Evolutionary conservation across 352 stramenopile species (phyloP), one percentile per base, ranked within the genome.

Genomic region (Phytophthora hybrid): DNA sequence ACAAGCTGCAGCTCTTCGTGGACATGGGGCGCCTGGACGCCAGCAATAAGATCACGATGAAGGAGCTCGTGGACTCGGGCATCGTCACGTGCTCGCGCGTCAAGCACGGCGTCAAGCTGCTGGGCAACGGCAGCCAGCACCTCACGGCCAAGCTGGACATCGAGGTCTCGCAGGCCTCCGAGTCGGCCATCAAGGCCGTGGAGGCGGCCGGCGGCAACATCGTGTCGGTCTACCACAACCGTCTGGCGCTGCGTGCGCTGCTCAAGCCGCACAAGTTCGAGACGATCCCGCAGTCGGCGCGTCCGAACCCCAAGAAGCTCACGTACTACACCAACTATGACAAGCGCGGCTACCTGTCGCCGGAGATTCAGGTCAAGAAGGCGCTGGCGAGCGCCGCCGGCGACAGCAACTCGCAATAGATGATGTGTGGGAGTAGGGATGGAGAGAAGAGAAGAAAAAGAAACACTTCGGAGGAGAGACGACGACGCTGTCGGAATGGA

Each of bases 181-280:
- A 51, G 44, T 81, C 68, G 37, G 98, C 98, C n/a, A 99, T 99
- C 74, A 81, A 95, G 53, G 96, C 97, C 44, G 84, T 99, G 18
- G 98, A 99, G 76, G 82, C 76, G 4, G 88, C 82, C 9, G 98
- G 98, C 54, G 98, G 98, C 53, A 98, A 85, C 73, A 96, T 99
- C 65, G 97, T 88, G 11, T 98, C 95, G 14, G 93, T 98, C n/a
- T 98, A 99, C 88, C 97, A 99, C 85, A 99, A 99, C 89, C 83
- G 92, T 41, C 82, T 99, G 66, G 97, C 89, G 29, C 83, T 99
- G 44, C 89, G 97, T 52, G 94, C 94, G 51, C 78, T 99, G 59
- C 85, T 99, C 47, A 97, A 97, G 82, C 98, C 98, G 32, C 78
- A 99, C 74, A 99, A 99, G 82, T 99, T 99, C 71, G 90, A 98